Base-by-base conservation (phyloP, 2,329 filamentous ascomycete genomes). In the Venturia nashicola region DNA sequence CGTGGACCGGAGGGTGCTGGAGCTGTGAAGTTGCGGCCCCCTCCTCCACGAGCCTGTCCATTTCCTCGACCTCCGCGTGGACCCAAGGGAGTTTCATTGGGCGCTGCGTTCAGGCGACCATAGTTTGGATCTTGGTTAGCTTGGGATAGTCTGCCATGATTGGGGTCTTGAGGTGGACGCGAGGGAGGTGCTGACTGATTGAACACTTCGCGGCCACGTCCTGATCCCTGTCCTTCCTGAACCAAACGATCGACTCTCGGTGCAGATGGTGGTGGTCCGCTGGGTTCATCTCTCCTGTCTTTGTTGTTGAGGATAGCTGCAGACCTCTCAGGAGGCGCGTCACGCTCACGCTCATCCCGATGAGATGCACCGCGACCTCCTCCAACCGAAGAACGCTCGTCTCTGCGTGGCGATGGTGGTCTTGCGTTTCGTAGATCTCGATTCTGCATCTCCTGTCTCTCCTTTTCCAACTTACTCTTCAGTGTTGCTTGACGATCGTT, bases 81-180 rank as follows among this genome's bases (percentile, higher is more conserved):
- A 1, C 83, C 84, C 46, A 80, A 82, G 32, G 83, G 83, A 61
- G 70, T 67, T 75, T 78, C 51, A 23, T 61, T 42, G 23, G 85
- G 79, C 23, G 72, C 68, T n/a, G 75, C 72, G 66, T 81, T 82
- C 20, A 81, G 70, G 44, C 80, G 73, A 39, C 79, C 79, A 68
- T 79, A 81, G 60, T 76, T 77, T 12, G 78, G 76, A 63, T 82
- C 79, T 62, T 76, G 73, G 18, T 73, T 71, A 27, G 79, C 78
- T 61, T 78, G 72, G 70, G 72, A 75, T 14, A 80, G 71, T 61
- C 80, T 76, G 39, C 79, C 79, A 70, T 79, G 76, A 59, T 71
- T 76, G 67, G 77, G 71, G 67, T 83, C 76, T 32, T 71, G 65
- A 8, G 69, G 69, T 39, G 72, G 69, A 3, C 75, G 72, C 55